Evolutionary conservation across 495 filamentous ascomycete genomes (phyloP), one percentile per base, ranked within the genome.

Genomic region (Aspergillus campestris): DNA sequence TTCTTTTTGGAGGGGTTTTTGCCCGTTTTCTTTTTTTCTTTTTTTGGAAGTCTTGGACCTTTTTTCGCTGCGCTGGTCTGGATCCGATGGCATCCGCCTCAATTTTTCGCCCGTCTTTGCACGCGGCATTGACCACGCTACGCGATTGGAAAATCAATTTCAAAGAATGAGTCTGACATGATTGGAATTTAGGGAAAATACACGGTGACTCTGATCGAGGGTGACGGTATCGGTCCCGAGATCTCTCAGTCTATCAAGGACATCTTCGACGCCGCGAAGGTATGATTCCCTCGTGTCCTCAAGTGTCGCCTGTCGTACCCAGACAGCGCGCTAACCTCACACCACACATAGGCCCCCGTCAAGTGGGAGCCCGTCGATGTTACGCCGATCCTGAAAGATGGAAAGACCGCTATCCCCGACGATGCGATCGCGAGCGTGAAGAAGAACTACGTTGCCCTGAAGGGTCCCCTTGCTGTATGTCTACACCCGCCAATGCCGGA

Each of bases 321-420:
- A 12, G 24, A 15, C 12, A 33, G 14, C 0, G n/a, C 11, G 14
- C 13, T 10, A 40, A 13, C 18, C 45, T 47, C 40, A 64, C 60
- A 27, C 54, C 44, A 52, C 54, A 82, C 74, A 44, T 60, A 96
- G 89, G 82, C 82, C 48, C 92, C 92, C 34, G 83, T 98, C 59
- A 83, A 87, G 66, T 98, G 92, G 92, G 92, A 98, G 65, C 79
- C 91, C 41, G 87, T 96, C 55, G 91, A 95, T 73, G 92, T 98
- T 34, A 92, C 87, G 34, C 92, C 92, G 15, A 83, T 81, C 56
- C 63, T 97, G 48, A 94, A 91, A 74, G 81, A 95, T 58, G 92
- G 92, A 58, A 89, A 83, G 74, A 95, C 89, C 33, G 81, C 84
- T 40, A 97, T 98, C 45, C 86, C 89, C 31, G 81, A 91, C 53